Evolutionary conservation across 441 rosid species (phyloP), one percentile per base, ranked within the genome.

Genomic region (Dalechampia spathulata): DNA sequence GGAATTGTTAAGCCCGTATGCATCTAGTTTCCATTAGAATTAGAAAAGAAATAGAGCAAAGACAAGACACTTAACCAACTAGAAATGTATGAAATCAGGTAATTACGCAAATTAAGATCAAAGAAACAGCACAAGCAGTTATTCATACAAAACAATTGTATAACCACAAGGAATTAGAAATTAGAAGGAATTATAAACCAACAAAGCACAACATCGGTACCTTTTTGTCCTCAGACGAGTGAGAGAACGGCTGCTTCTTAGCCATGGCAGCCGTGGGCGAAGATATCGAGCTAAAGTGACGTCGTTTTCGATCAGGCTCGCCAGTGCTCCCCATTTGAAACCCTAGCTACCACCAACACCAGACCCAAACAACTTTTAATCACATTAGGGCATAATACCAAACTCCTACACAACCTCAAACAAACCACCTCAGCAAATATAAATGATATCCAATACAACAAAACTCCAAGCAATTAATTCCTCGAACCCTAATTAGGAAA

Each of bases 241-340:
- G 82, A 51, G 76, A 71, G 37, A 81, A 80, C 25, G 89, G 94
- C 63, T 79, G 86, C 72, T 83, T 83, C 72, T 86, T 89, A 20
- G 86, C 77, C 41, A 79, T 72, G 37, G 88, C 83, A 61, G 85
- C 80, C 14, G 88, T 78, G 12, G 96, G 90, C 0, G 98, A 88
- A 55, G 98, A 88, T 57, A 86, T 44, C 27, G 96, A 76, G 85
- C 75, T 80, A 52, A 92, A 75, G 71, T 81, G 94, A 55, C 90
- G 91, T 74, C 86, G 76, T 71, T 88, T 92, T 58, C 94, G 78
- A 74, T 88, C 98, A 3, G 96, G 91, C 75, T 92, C 96, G 32
- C 87, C 98, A 15, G 88, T 76, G 73, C 97, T 92, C 79, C 87
- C 96, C 99, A 92, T 92, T 68, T 3, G 60, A 71, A 76, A 76